Conservation (phyloP, 495 filamentous ascomycete genomes). For the Aspergillus sclerotiicarbonarius region DNA sequence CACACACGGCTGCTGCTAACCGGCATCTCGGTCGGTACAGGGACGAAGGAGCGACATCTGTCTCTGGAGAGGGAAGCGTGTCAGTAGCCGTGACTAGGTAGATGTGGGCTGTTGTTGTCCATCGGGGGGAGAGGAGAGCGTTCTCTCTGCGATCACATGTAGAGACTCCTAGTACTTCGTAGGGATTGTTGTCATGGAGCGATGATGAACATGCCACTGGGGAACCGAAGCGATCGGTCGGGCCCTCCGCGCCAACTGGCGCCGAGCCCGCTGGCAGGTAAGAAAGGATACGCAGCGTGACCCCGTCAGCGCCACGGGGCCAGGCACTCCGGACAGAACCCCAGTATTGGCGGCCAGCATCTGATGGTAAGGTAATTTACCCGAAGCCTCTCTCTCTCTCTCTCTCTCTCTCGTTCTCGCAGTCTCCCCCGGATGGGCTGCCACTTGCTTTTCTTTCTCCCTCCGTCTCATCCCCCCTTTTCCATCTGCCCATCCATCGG, state of each 20-base stretch:
- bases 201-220: neutral
- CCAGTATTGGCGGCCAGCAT: neutral
- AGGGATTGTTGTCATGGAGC: neutral
- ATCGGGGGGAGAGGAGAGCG: too few relatives aligned
- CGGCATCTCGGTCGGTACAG: conserved; percentile 20
- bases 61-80: neutral
- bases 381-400: neutral
- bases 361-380: conserved; percentile 11
- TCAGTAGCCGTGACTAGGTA: too few relatives aligned
- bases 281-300: conserved; percentile 3
- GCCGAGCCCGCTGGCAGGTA: conserved; percentile 5
- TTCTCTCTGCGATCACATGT: too few relatives aligned
- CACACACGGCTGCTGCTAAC: conserved; percentile 27
- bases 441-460: conserved; percentile 25
- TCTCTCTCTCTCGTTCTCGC: neutral
- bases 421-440: neutral
- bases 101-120: too few relatives aligned
- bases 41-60: neutral
- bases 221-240: neutral
- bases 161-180: too few relatives aligned
- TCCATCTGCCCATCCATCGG: conserved; percentile 8
- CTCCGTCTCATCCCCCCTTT: conserved; percentile 21
- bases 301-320: neutral
- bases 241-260: conserved; percentile 3
- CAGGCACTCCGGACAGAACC: neutral